Evolutionary conservation across 176 grass and related monocot genomes (phyloP).

Genomic region (Rhynchospora tenuis): DNA sequence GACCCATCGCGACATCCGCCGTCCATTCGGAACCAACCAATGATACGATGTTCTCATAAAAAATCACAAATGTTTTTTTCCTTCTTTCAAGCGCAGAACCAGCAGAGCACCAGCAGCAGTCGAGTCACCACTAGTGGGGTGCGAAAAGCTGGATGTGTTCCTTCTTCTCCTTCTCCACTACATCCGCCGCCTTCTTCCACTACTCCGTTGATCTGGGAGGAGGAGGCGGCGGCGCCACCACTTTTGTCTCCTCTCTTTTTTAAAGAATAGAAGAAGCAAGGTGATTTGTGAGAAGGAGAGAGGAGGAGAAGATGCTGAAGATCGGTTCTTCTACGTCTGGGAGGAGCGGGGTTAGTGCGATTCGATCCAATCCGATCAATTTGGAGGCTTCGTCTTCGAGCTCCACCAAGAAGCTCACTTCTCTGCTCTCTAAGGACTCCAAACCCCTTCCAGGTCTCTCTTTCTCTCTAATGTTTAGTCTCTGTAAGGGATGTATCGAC

Average conservation of each 20-base stretch:
- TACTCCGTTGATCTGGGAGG: not conserved
- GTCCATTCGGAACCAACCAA: not conserved
- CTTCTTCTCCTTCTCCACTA: not conserved
- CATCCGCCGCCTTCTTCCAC: not conserved
- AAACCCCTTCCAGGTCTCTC: constrained; percentile 7
- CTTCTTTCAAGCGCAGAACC: too few relatives aligned
- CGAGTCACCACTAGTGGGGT: not conserved
- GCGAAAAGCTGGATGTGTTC: constrained; percentile 10
- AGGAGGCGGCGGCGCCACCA: not conserved
- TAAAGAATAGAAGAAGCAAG: not conserved
- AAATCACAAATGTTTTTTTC: not conserved
- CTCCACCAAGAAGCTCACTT: not conserved
- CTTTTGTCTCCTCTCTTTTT: not conserved
- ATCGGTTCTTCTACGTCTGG: not conserved
- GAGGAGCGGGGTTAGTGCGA: not conserved
- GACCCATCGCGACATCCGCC: not conserved
- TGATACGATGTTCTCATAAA: not conserved
- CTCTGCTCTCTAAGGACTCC: not conserved
- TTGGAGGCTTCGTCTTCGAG: constrained; percentile 1
- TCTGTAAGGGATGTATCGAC: not conserved
- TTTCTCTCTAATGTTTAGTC: not conserved
- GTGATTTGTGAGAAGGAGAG: not conserved
- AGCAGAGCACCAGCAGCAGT: not conserved
- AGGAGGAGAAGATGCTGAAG: constrained; percentile 1
- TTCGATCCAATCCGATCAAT: constrained; percentile 13